Evolutionary conservation across 208 protist genomes (phyloP).

Genomic region (Trypanosoma lewisi): DNA sequence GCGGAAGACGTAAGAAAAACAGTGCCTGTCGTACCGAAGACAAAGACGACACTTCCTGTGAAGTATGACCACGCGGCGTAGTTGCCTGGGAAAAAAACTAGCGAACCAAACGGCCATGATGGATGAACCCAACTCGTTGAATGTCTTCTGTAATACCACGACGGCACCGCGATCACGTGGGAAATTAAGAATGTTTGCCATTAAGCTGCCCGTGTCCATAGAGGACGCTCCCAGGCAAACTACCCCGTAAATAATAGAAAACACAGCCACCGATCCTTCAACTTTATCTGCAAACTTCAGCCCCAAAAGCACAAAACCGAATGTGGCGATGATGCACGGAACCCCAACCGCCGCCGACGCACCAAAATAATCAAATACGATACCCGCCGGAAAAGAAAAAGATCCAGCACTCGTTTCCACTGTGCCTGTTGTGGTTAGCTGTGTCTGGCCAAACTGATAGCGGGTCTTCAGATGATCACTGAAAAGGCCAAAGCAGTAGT

Average conservation of each 20-base stretch:
- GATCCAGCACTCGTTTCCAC: slow-evolving; percentile 57
- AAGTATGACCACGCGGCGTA: no score
- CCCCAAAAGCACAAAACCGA: slow-evolving; percentile 66
- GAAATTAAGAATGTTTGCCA: no score
- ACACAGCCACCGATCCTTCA: slow-evolving; percentile 33
- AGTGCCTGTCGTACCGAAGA: no score
- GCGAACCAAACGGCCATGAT: no score
- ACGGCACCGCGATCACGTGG: no score
- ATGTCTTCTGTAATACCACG: no score
- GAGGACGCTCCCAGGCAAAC: slow-evolving; percentile 61
- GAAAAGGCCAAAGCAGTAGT: slow-evolving; percentile 71
- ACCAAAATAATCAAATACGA: slow-evolving; percentile 69
- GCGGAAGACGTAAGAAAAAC: slow-evolving; percentile 59
- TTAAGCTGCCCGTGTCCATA: slow-evolving; percentile 57
- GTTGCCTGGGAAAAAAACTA: no score
- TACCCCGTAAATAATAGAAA: slow-evolving; percentile 65
- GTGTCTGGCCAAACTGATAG: slow-evolving; percentile 50
- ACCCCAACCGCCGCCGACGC: slow-evolving; percentile 41
- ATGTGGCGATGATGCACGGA: slow-evolving; percentile 35
- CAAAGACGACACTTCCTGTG: no score
- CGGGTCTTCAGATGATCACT: slow-evolving; percentile 43
- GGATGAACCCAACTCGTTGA: no score
- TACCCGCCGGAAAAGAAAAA: slow-evolving; percentile 57
- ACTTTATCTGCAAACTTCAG: slow-evolving; percentile 59
- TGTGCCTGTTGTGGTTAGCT: slow-evolving; percentile 79